Evolutionary conservation across 768 basidiomycete species (phyloP).

Genomic region (Leccinum barrowsii): DNA sequence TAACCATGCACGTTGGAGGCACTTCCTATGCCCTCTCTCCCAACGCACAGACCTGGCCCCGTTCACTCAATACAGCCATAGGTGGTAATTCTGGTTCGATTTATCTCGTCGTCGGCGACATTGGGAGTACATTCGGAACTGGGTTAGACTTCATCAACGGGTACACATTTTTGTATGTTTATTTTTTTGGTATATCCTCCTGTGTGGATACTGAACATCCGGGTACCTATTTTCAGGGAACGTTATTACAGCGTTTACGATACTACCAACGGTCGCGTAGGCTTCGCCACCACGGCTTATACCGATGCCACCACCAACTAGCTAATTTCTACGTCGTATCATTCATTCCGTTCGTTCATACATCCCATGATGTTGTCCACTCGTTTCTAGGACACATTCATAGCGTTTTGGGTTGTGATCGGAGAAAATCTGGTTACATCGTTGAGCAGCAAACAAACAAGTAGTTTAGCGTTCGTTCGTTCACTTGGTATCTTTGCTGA

Average conservation of each 20-base stretch:
- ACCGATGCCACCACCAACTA: neutral
- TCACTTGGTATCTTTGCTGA: neutral
- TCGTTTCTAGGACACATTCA: neutral
- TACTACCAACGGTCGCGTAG: conserved; percentile 3
- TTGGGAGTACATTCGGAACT: conserved; percentile 11
- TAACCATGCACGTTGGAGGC: conserved; percentile 28
- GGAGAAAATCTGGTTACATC: neutral
- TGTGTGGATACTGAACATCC: neutral
- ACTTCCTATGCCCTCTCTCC: conserved; percentile 17
- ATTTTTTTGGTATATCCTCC: neutral
- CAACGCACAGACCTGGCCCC: conserved; percentile 35
- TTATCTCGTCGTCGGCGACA: conserved; percentile 29
- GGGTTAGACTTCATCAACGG: conserved; percentile 26
- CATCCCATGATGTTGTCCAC: neutral
- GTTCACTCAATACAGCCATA: conserved; percentile 27
- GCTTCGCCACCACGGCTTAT: conserved; percentile 6
- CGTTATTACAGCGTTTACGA: conserved; percentile 40
- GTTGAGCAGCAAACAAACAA: too few relatives aligned
- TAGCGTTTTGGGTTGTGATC: neutral
- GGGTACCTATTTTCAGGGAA: conserved; percentile 20
- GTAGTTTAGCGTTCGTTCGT: neutral
- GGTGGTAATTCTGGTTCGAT: conserved; percentile 26
- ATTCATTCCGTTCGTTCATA: neutral
- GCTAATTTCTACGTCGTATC: neutral
- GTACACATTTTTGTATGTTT: conserved; percentile 15